Evolutionary conservation across 306 rosid species (phyloP).

Genomic region (Trichosanthes truncata): DNA sequence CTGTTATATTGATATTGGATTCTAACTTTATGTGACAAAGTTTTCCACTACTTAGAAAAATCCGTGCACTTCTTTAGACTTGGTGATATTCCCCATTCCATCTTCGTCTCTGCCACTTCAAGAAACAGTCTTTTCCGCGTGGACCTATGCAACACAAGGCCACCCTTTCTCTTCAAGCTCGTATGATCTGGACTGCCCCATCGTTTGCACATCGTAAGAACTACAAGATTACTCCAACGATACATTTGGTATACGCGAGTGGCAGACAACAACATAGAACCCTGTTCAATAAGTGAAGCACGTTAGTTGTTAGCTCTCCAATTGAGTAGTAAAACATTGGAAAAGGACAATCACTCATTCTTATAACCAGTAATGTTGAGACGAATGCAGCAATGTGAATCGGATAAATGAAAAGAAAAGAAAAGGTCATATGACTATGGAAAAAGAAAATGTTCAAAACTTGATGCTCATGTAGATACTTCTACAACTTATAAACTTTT

Average conservation of each 20-base stretch:
- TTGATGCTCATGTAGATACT: not conserved
- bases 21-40: constrained; percentile 7
- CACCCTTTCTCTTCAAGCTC: not conserved
- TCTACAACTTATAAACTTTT: not conserved
- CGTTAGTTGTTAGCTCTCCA: not conserved
- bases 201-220: not conserved
- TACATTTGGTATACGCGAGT: not conserved
- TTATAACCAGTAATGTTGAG: not conserved
- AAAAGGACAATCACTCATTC: not conserved
- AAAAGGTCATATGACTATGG: not conserved
- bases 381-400: not conserved
- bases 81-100: constrained; percentile 6
- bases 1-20: constrained; percentile 4
- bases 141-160: constrained; percentile 41
- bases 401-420: not conserved
- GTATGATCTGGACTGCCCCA: not conserved
- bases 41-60: constrained; percentile 8
- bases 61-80: constrained; percentile 3
- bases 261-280: not conserved
- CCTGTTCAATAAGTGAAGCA: not conserved
- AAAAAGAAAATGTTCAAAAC: not conserved
- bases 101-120: constrained; percentile 12
- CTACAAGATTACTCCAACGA: not conserved
- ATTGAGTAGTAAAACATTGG: not conserved
- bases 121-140: constrained; percentile 47